Conservation (phyloP, 2,329 filamentous ascomycete genomes). For the Monascus ruber region DNA sequence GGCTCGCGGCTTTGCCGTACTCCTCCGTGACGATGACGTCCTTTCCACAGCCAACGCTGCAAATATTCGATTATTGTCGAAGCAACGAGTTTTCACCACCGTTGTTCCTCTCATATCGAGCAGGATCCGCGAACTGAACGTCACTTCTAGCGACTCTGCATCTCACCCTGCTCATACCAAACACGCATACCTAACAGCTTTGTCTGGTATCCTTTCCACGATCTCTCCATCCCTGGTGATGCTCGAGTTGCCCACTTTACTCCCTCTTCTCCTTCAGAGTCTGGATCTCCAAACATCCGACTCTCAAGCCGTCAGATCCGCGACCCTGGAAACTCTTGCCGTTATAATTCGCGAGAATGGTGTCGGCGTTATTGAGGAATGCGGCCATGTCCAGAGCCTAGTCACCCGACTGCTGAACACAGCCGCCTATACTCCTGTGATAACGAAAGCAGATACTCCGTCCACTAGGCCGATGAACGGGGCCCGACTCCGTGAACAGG, state of each 20-base stretch:
- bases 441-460: neutral
- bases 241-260: constrained; percentile 45
- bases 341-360: constrained; percentile 49
- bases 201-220: constrained; percentile 50
- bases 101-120: constrained; percentile 46
- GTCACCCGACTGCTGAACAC: constrained; percentile 46
- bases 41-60: constrained; percentile 51
- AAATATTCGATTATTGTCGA: constrained; percentile 49
- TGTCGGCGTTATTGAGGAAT: constrained; percentile 35
- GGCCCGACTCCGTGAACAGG: constrained; percentile 21
- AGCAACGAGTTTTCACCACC: constrained; percentile 52
- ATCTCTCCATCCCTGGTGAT: constrained; percentile 50
- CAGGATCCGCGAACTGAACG: constrained; percentile 37
- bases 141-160: constrained; percentile 21
- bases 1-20: constrained; percentile 47
- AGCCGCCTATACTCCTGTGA: constrained; percentile 16
- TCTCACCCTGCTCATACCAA: constrained; percentile 32
- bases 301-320: constrained; percentile 45
- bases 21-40: constrained; percentile 51
- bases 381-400: constrained; percentile 47
- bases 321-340: constrained; percentile 48
- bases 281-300: constrained; percentile 42
- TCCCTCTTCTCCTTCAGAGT: constrained; percentile 51
- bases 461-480: constrained; percentile 10
- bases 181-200: constrained; percentile 51